Percentiles rank a stretch among this genome's conserved stretches.
Conservation (phyloP, 2,329 filamentous ascomycete species). For the Rutstroemia sp. region DNA sequence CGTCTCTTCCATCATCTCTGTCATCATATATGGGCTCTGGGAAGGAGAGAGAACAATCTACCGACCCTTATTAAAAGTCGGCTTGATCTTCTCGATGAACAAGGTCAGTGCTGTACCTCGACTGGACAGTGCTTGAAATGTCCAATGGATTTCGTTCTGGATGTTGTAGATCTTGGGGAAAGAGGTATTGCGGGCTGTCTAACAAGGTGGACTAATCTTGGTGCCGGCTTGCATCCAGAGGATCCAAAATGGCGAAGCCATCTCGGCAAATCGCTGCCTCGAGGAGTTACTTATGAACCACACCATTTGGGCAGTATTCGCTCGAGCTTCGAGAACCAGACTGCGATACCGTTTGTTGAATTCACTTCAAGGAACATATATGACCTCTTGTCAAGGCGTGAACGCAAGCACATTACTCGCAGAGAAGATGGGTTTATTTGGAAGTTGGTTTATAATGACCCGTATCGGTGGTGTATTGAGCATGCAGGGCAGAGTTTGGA, state of each 20-base stretch:
- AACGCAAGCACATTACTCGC: neutral
- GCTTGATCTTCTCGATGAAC: conserved; percentile 8
- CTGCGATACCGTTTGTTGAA: too few species aligned
- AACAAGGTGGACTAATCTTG: conserved; percentile 13
- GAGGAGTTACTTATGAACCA: neutral
- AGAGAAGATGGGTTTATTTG: conserved; percentile 2
- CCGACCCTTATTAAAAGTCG: conserved; percentile 6
- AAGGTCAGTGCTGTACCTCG: conserved; percentile 4
- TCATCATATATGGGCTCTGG: conserved; percentile 7
- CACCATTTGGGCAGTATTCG: conserved; percentile 1
- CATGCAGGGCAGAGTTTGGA: too few species aligned
- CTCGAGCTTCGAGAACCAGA: conserved; percentile 6
- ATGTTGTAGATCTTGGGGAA: conserved; percentile 13
- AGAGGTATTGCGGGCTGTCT: conserved; percentile 8
- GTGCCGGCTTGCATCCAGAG: conserved; percentile 7
- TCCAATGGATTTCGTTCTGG: conserved; percentile 14
- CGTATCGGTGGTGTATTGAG: conserved; percentile 1
- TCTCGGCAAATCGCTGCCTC: neutral
- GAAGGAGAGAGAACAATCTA: neutral
- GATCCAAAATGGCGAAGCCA: conserved; percentile 12
- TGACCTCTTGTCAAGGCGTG: conserved; percentile 2
- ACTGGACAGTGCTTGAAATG: conserved; percentile 12
- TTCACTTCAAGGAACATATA: conserved; percentile 2
- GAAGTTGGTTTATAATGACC: neutral
- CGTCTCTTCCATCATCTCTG: neutral